Percentiles rank a stretch among this genome's conserved stretches.
Evolutionary conservation across 129 eudicot species (phyloP).

Genomic region (Flaveria trinervia): DNA sequence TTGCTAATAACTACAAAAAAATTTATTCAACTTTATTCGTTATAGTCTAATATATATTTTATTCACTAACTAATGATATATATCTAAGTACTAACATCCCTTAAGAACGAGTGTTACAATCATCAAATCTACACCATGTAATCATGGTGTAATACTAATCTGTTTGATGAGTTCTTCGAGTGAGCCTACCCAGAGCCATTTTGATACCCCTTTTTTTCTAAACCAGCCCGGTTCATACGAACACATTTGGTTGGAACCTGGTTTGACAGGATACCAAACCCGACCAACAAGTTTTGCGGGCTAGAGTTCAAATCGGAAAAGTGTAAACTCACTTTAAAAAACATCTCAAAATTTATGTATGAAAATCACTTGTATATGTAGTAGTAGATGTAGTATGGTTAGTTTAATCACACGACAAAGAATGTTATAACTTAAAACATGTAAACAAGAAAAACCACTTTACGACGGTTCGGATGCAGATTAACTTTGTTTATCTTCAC

Average conservation of each 20-base stretch:
- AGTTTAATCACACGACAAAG: constrained; percentile 37
- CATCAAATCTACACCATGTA: too few species aligned
- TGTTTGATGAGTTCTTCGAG: too few species aligned
- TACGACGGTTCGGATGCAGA: constrained; percentile 14
- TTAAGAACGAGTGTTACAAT: too few species aligned
- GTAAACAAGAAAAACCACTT: constrained; percentile 28
- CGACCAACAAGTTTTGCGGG: not conserved
- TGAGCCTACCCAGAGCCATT: not conserved
- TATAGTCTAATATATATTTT: too few species aligned
- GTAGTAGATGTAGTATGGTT: constrained; percentile 21
- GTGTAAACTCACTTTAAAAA: constrained; percentile 8
- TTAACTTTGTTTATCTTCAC: constrained; percentile 34
- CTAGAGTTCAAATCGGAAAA: not conserved
- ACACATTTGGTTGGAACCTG: not conserved
- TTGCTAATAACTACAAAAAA: too few species aligned
- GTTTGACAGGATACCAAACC: not conserved
- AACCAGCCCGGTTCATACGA: too few species aligned
- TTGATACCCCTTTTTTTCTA: too few species aligned
- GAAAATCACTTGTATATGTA: constrained; percentile 27
- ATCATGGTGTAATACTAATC: too few species aligned
- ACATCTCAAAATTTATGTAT: constrained; percentile 15
- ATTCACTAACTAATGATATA: too few species aligned
- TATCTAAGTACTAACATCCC: too few species aligned
- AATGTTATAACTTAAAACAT: constrained; percentile 24
- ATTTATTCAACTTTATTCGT: too few species aligned